A percentile compares a stretch with the other conserved stretches of the same genome.
phyloP scores from a whole-genome alignment of 2,329 filamentous ascomycete species.

The Fusarium veterinarium region DNA sequence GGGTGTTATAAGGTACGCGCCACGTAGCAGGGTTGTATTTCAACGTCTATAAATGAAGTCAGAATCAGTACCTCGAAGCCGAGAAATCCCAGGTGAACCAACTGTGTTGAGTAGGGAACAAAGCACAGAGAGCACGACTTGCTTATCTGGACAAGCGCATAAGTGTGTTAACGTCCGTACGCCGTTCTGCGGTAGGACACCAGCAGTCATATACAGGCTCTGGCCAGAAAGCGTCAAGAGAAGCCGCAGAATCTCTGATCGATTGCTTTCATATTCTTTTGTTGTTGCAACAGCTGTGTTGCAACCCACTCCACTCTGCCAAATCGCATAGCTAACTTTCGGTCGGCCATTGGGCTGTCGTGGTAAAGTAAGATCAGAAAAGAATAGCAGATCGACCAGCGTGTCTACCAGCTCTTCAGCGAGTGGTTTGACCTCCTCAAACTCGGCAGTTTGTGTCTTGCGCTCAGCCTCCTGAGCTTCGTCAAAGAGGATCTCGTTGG shows the following conservation, averaged over 20 bases:
- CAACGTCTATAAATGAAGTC: slow-evolving; percentile 69
- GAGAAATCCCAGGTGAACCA: slow-evolving; percentile 47
- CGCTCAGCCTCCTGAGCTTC: slow-evolving; percentile 69
- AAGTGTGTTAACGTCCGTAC: slow-evolving; percentile 89
- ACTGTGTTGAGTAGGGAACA: slow-evolving; percentile 96
- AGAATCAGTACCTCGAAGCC: background rate
- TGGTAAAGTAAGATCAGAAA: slow-evolving; percentile 87
- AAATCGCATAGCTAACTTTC: slow-evolving; percentile 93
- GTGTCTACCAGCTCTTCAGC: slow-evolving; percentile 95
- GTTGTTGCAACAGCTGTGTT: slow-evolving; percentile 89
- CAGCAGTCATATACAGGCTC: slow-evolving; percentile 91
- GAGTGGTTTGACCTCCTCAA: slow-evolving; percentile 85
- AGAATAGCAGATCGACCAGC: slow-evolving; percentile 90
- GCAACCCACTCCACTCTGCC: slow-evolving; percentile 97
- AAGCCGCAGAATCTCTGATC: slow-evolving; percentile 88
- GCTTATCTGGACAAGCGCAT: slow-evolving; percentile 88
- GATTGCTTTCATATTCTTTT: slow-evolving; percentile 92
- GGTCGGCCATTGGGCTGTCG: slow-evolving; percentile 75
- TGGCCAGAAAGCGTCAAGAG: slow-evolving; percentile 88
- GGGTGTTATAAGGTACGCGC: slow-evolving; percentile 92
- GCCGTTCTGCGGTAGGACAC: slow-evolving; percentile 81
- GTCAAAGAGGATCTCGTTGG: slow-evolving; percentile 86
- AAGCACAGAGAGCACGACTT: slow-evolving; percentile 87
- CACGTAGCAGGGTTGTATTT: slow-evolving; percentile 97
- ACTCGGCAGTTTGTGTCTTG: slow-evolving; percentile 67